Evolutionary conservation across 208 protist genomes (phyloP).

Genomic region (Trypanosoma avium): DNA sequence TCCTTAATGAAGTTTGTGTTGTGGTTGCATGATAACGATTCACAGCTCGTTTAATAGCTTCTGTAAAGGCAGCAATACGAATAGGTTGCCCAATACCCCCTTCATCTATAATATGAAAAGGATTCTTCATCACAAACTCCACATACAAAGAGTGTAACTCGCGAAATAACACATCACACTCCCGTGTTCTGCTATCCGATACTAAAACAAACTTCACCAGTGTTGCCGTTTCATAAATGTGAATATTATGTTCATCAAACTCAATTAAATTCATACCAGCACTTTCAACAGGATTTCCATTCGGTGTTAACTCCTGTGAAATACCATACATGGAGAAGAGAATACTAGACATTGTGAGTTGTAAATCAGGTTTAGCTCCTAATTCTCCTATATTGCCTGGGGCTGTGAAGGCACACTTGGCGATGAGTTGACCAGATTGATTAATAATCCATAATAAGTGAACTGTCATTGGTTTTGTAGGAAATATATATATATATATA

Average conservation of each 20-base stretch:
- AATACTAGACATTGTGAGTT: conserved; percentile 80
- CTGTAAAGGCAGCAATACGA: conserved; percentile 77
- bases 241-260: conserved; percentile 83
- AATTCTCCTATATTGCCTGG: conserved; percentile 76
- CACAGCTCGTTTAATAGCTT: conserved; percentile 50
- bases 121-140: conserved; percentile 80
- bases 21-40: conserved; percentile 34
- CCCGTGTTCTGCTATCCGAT: conserved; percentile 60
- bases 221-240: conserved; percentile 84
- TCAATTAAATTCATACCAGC: conserved; percentile 82
- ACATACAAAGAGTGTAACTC: conserved; percentile 76
- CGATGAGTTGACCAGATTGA: conserved; percentile 83
- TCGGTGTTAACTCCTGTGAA: conserved; percentile 84
- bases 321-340: conserved; percentile 86
- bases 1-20: not conserved
- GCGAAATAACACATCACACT: conserved; percentile 53
- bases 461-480: conserved; percentile 51
- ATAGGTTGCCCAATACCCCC: conserved; percentile 84
- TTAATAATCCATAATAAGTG: conserved; percentile 89
- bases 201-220: conserved; percentile 78
- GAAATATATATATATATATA: not conserved
- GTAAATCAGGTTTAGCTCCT: conserved; percentile 75
- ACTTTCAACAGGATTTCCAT: conserved; percentile 77
- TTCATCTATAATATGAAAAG: conserved; percentile 85
- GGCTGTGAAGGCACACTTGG: conserved; percentile 67